These are phyloP conservation scores for Biscutella laevigata DNA, from an alignment of 441 rosid genomes.

Conservation along the genomic window DNA sequence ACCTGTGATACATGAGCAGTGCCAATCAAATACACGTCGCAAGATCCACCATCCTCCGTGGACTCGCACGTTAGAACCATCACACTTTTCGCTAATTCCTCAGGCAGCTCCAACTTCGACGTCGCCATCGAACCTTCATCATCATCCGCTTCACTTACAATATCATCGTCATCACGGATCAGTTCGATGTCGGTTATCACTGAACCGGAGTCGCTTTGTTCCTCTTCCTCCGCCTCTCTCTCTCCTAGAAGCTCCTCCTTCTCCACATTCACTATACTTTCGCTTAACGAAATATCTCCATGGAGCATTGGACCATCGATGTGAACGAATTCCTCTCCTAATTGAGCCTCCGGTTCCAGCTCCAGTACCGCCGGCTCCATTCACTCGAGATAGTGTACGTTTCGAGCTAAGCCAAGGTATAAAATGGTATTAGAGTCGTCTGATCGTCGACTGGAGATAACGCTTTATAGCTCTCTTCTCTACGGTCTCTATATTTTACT, in stretches of 20 bases:
- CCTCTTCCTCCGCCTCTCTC: conserved; percentile 21
- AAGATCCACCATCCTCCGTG: conserved; percentile 51
- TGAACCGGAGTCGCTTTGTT: conserved; percentile 26
- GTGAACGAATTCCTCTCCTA: conserved; percentile 73
- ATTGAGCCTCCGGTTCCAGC: conserved; percentile 28
- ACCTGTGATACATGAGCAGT: conserved; percentile 97
- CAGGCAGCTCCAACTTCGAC: conserved; percentile 44
- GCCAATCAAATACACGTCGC: conserved; percentile 83
- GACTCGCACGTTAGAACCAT: conserved; percentile 65
- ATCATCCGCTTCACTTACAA: conserved; percentile 21
- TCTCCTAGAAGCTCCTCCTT: conserved; percentile 27
- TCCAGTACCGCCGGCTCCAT: conserved; percentile 36
- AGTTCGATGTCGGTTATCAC: conserved; percentile 8
- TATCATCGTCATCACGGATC: conserved; percentile 6
- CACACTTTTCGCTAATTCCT: conserved; percentile 59
- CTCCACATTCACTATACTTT: conserved; percentile 75
- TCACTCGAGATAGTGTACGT: no score
- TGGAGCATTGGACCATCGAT: conserved; percentile 51
- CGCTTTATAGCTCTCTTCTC: background rate
- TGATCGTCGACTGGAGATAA: conserved; percentile 1
- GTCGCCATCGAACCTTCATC: conserved; percentile 25
- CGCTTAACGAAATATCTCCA: conserved; percentile 44
- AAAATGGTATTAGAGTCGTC: conserved; percentile 4
- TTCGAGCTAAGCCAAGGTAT: background rate
- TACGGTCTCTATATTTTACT: background rate